These are phyloP conservation scores for Elongisporangium anandrum DNA, from an alignment of 352 stramenopile genomes.

Conservation along the genomic window DNA sequence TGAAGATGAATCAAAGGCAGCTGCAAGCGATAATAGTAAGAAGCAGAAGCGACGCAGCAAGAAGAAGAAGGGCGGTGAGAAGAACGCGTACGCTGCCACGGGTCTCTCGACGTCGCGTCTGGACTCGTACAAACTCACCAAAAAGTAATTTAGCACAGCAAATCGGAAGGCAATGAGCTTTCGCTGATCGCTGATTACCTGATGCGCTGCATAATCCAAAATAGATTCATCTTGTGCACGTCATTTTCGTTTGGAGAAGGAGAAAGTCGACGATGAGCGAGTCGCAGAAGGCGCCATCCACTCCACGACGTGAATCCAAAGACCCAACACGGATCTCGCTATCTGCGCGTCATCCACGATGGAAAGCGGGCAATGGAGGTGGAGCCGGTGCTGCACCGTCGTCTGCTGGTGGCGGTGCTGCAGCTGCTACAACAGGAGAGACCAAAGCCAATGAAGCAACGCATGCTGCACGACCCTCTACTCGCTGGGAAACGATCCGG, in stretches of 20 bases:
- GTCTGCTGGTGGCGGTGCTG: too few relatives aligned
- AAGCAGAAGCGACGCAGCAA: conserved; percentile 60
- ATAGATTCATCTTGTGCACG: not conserved
- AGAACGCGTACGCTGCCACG: conserved; percentile 41
- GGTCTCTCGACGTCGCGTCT: conserved; percentile 70
- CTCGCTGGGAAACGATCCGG: conserved; percentile 12
- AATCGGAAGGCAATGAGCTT: not conserved
- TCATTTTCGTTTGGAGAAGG: not conserved
- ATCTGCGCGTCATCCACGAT: too few relatives aligned
- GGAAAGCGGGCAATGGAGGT: too few relatives aligned
- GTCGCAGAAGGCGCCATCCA: too few relatives aligned
- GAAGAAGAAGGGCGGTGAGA: conserved; percentile 44
- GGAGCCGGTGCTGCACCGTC: too few relatives aligned
- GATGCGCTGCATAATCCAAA: not conserved
- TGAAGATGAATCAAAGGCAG: not conserved
- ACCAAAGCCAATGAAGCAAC: not conserved
- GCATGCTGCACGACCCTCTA: not conserved
- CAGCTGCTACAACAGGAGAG: too few relatives aligned
- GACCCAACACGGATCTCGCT: too few relatives aligned
- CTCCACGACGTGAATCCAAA: too few relatives aligned
- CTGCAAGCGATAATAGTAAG: conserved; percentile 10
- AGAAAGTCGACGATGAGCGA: too few relatives aligned
- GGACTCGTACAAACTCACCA: conserved; percentile 80
- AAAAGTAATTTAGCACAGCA: conserved; percentile 8
- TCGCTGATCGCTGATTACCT: too few relatives aligned